Conservation (phyloP, 2,329 filamentous ascomycete genomes). For the Aspergillus ochraceoroseus region DNA sequence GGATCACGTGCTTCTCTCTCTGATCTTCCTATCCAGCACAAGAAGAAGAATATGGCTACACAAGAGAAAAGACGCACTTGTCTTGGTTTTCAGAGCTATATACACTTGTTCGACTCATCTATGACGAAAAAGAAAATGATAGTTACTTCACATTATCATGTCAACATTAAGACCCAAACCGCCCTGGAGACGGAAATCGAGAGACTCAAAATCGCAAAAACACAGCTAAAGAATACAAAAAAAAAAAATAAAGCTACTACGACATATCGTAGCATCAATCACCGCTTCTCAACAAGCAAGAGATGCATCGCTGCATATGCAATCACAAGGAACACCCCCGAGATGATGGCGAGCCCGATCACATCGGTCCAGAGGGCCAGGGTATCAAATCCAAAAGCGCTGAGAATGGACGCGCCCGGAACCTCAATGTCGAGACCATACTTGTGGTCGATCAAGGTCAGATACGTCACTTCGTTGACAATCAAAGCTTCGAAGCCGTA, state of each 20-base stretch:
- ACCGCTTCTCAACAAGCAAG: constrained; percentile 82
- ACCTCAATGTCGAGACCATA: constrained; percentile 96
- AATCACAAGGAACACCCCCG: constrained; percentile 73
- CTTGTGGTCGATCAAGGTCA: constrained; percentile 88
- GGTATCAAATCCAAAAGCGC: constrained; percentile 90
- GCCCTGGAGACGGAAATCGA: no score
- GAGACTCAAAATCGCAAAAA: neutral
- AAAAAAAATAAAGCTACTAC: neutral
- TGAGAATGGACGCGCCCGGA: constrained; percentile 87
- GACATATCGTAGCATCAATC: constrained; percentile 23
- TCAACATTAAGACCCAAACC: no score
- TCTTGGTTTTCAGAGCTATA: constrained; percentile 10
- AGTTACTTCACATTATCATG: neutral
- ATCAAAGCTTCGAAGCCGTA: constrained; percentile 95
- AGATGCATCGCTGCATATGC: constrained; percentile 93
- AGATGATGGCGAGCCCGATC: constrained; percentile 74
- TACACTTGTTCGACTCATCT: constrained; percentile 7
- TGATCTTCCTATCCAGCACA: constrained; percentile 10
- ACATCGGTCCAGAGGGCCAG: constrained; percentile 80
- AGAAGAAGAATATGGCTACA: neutral
- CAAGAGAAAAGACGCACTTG: neutral
- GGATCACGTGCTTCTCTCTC: constrained; percentile 22
- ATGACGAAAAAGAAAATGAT: constrained; percentile 4
- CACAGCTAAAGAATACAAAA: neutral
- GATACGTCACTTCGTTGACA: constrained; percentile 89